Conservation (phyloP, 148 eudicot genomes). For the Persicaria maculosa region DNA sequence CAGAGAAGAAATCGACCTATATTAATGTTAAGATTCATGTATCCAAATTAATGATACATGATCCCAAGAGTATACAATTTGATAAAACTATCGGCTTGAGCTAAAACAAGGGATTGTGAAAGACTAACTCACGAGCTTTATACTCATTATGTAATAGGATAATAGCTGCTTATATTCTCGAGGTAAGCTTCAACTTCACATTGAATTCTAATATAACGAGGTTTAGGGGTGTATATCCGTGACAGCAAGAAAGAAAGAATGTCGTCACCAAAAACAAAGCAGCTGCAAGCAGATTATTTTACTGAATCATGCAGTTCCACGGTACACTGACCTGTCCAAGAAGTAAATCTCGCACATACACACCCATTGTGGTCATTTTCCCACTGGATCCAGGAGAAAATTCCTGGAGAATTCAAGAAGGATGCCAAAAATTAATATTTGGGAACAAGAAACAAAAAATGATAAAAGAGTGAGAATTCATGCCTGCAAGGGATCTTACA, state of each 20-base stretch:
- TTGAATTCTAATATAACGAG: neutral
- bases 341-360: constrained; percentile 88
- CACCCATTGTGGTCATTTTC: constrained; percentile 93
- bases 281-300: neutral
- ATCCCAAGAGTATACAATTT: neutral
- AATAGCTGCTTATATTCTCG: too few relatives aligned
- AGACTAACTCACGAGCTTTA: neutral
- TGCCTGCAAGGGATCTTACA: neutral
- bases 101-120: neutral
- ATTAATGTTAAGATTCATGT: neutral
- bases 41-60: neutral
- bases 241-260: neutral
- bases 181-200: neutral
- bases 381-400: constrained; percentile 95
- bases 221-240: neutral
- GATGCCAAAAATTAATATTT: neutral
- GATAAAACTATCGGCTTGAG: neutral
- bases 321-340: constrained; percentile 80
- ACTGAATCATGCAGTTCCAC: neutral
- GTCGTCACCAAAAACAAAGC: neutral
- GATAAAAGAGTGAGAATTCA: neutral
- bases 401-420: constrained; percentile 43
- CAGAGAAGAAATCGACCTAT: neutral
- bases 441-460: neutral
- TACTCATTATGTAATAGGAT: neutral